These are phyloP conservation scores for Escallonia rubra DNA, from an alignment of 129 eudicot genomes.

Conservation along the genomic window DNA sequence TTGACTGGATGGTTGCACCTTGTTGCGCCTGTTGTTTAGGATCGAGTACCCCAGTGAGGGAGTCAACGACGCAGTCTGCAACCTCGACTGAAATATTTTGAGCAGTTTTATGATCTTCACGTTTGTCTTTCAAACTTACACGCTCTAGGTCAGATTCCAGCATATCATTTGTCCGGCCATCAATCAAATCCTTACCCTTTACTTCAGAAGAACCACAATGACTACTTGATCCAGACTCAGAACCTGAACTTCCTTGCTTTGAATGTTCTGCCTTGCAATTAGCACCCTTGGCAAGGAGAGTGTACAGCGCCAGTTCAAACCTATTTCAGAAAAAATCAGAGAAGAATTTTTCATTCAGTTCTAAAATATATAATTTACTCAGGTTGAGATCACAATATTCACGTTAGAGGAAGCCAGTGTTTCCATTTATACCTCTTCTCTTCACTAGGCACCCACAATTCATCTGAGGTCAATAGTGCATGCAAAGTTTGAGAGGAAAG, in stretches of 20 bases:
- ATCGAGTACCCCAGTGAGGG: slow-evolving; percentile 27
- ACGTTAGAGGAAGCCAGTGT: slow-evolving; percentile 2
- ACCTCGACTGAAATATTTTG: slow-evolving; percentile 46
- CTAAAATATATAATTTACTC: not conserved
- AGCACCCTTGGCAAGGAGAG: slow-evolving; percentile 69
- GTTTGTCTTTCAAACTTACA: slow-evolving; percentile 45
- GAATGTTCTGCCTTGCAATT: slow-evolving; percentile 42
- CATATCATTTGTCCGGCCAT: slow-evolving; percentile 25
- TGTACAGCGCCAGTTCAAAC: slow-evolving; percentile 90
- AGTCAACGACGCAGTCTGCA: slow-evolving; percentile 49
- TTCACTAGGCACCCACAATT: slow-evolving; percentile 95
- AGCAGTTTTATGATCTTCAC: slow-evolving; percentile 39
- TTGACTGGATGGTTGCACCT: slow-evolving; percentile 33
- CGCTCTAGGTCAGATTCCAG: slow-evolving; percentile 40
- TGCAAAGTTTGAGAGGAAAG: slow-evolving; percentile 91
- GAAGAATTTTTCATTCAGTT: slow-evolving; percentile 9
- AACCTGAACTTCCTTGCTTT: slow-evolving; percentile 36
- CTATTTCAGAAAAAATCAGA: slow-evolving; percentile 24
- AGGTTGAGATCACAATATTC: not conserved
- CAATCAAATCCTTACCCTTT: slow-evolving; percentile 39
- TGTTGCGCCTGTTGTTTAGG: slow-evolving; percentile 38
- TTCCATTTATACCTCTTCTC: slow-evolving; percentile 73
- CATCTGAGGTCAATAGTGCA: slow-evolving; percentile 88
- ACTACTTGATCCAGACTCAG: slow-evolving; percentile 25
- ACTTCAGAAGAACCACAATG: slow-evolving; percentile 28